Conservation (phyloP, 352 stramenopile genomes). For the Hyaloperonospora brassicae region DNA sequence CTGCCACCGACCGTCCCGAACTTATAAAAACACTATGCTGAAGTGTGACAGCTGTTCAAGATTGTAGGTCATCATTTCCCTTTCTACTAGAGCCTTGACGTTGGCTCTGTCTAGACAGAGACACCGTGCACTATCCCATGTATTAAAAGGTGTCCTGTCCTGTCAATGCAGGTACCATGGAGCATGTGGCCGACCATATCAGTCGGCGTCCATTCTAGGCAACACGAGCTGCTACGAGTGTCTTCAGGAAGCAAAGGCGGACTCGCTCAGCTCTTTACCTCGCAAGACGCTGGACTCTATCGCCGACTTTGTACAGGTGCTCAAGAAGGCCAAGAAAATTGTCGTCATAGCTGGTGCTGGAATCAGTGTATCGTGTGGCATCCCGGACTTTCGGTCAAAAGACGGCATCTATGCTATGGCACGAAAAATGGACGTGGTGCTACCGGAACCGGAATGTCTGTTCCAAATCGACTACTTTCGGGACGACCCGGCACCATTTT, state of each 20-base stretch:
- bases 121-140: conserved; percentile 10
- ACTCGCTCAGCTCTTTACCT: conserved; percentile 24
- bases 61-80: conserved; percentile 32
- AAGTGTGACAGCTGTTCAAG: conserved; percentile 69
- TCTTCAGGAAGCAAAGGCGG: conserved; percentile 36
- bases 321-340: conserved; percentile 79
- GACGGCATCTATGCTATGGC: conserved; percentile 83
- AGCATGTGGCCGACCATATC: conserved; percentile 40
- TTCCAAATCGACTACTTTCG: conserved; percentile 98
- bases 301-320: conserved; percentile 52
- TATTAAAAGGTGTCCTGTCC: not conserved
- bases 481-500: conserved; percentile 94
- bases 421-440: conserved; percentile 67
- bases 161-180: conserved; percentile 35
- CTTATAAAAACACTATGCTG: conserved; percentile 41
- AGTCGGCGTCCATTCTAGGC: conserved; percentile 53
- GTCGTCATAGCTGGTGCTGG: conserved; percentile 89
- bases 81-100: not conserved
- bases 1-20: conserved; percentile 30
- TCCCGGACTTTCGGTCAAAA: conserved; percentile 96
- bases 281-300: conserved; percentile 41
- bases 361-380: conserved; percentile 94
- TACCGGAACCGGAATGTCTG: conserved; percentile 94
- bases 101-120: too few relatives aligned
- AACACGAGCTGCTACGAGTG: conserved; percentile 77